Percentiles rank a stretch among this genome's conserved stretches.
Evolutionary conservation across 257 asterid species (phyloP).

Genomic region (Marsdenia floribunda): DNA sequence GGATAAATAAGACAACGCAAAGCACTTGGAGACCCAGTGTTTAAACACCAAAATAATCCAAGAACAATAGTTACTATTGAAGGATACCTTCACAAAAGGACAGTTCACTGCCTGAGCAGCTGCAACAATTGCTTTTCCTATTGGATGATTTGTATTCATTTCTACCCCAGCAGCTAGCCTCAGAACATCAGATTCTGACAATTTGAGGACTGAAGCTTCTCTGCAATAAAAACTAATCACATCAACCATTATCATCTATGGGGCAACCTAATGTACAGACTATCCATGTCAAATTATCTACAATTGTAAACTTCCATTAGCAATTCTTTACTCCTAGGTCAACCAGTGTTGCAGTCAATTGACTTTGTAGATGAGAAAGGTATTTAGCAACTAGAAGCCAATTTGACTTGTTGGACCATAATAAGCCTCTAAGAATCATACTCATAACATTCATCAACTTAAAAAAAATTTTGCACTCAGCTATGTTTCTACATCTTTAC

Average conservation of each 20-base stretch:
- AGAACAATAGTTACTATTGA: neutral
- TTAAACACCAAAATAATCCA: neutral
- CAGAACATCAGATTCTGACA: slow-evolving; percentile 83
- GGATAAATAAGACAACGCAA: neutral
- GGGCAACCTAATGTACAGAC: neutral
- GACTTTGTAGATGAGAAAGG: neutral
- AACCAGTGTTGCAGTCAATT: neutral
- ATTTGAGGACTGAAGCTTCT: slow-evolving; percentile 37
- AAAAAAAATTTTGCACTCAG: slow-evolving; percentile 34
- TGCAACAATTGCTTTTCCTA: slow-evolving; percentile 91
- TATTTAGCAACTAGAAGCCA: neutral
- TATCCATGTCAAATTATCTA: neutral
- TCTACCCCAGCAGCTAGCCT: slow-evolving; percentile 95
- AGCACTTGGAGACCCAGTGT: neutral
- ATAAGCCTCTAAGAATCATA: neutral
- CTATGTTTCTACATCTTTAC: slow-evolving; percentile 41
- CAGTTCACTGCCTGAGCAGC: slow-evolving; percentile 69
- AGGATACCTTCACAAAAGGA: slow-evolving; percentile 52
- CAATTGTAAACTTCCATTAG: neutral
- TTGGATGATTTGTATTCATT: slow-evolving; percentile 90
- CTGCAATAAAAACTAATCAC: slow-evolving; percentile 42
- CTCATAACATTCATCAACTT: slow-evolving; percentile 2
- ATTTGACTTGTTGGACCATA: neutral
- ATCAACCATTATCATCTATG: slow-evolving; percentile 16
- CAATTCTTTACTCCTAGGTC: neutral